Conservation (phyloP, 805 yeast genomes). For the Danielia reshetovae region DNA sequence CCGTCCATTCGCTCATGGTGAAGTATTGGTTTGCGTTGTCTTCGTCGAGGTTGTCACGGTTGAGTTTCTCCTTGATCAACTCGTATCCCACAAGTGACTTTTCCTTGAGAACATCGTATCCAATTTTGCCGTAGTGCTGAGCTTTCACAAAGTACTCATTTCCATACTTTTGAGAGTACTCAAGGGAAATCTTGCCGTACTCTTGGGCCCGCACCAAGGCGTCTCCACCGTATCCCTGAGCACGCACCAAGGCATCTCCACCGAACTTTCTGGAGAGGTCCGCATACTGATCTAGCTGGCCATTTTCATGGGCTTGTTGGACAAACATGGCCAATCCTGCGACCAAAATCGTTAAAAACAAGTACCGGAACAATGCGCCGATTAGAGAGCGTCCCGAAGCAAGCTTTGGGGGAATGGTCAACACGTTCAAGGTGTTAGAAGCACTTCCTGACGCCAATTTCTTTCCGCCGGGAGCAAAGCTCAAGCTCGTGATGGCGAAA, state of each 20-base stretch:
- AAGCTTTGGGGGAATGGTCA: constrained; percentile 52
- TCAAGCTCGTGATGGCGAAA: constrained; percentile 72
- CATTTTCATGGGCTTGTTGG: constrained; percentile 33
- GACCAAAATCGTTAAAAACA: constrained; percentile 30
- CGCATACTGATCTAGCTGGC: constrained; percentile 26
- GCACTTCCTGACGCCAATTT: constrained; percentile 72
- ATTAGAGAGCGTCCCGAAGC: constrained; percentile 37
- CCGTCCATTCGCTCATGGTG: constrained; percentile 20
- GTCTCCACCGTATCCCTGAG: constrained; percentile 17
- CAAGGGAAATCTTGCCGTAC: constrained; percentile 10
- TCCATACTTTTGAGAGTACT: constrained; percentile 16
- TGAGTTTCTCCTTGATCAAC: constrained; percentile 26
- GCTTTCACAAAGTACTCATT: constrained; percentile 17
- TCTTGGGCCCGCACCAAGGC: constrained; percentile 9
- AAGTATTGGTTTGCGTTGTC: constrained; percentile 19
- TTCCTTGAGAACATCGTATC: constrained; percentile 14
- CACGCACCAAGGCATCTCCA: constrained; percentile 7
- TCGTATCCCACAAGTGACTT: constrained; percentile 15
- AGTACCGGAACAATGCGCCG: constrained; percentile 29
- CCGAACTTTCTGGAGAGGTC: constrained; percentile 20
- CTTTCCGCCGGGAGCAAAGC: constrained; percentile 65
- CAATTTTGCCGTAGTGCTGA: constrained; percentile 20
- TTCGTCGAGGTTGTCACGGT: constrained; percentile 20
- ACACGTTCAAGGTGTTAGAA: constrained; percentile 65
- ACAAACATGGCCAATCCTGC: constrained; percentile 29